A percentile compares a stretch with the other conserved stretches of the same genome.
These are phyloP conservation scores for Eimeria maxima DNA, from an alignment of 169 alveolate species.

Conservation along the genomic window DNA sequence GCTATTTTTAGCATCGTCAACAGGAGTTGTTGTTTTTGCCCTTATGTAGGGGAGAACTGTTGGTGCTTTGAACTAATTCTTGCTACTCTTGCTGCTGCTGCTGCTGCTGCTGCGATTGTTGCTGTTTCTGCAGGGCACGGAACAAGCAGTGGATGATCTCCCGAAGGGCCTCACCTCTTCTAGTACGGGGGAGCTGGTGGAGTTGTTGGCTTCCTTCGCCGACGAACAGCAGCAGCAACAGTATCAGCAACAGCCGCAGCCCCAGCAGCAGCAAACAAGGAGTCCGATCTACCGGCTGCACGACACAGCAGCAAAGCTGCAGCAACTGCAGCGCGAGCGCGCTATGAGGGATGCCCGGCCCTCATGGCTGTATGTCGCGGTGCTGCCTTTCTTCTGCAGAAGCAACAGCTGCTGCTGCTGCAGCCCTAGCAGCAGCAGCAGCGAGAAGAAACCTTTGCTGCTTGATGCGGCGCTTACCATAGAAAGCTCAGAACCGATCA, in stretches of 20 bases:
- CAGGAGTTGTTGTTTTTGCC: neutral
- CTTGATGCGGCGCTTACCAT: conserved; percentile 31
- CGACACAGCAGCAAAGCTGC: conserved; percentile 55
- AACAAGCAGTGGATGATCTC: conserved; percentile 33
- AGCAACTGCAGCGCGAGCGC: conserved; percentile 59
- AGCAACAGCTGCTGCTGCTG: conserved; percentile 34
- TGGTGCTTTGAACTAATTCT: neutral
- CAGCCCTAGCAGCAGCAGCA: conserved; percentile 41
- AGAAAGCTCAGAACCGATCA: neutral
- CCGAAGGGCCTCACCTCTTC: neutral
- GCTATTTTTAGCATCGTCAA: neutral
- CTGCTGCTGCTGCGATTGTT: conserved; percentile 50
- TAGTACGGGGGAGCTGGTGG: conserved; percentile 38
- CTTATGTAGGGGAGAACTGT: neutral
- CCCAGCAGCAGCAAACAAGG: conserved; percentile 13
- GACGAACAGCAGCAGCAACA: conserved; percentile 42
- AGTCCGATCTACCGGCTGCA: neutral
- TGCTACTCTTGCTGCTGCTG: conserved; percentile 38
- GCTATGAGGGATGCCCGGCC: conserved; percentile 43
- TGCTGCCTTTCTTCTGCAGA: conserved; percentile 41
- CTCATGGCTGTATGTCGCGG: conserved; percentile 62
- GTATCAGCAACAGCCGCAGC: conserved; percentile 30
- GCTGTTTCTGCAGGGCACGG: conserved; percentile 50
- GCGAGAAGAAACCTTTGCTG: conserved; percentile 18
- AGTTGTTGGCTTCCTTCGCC: conserved; percentile 38